Evolutionary conservation across 2,329 filamentous ascomycete genomes (phyloP), one percentile per base, ranked within the genome.

Genomic region (Curvularia spicifera): DNA sequence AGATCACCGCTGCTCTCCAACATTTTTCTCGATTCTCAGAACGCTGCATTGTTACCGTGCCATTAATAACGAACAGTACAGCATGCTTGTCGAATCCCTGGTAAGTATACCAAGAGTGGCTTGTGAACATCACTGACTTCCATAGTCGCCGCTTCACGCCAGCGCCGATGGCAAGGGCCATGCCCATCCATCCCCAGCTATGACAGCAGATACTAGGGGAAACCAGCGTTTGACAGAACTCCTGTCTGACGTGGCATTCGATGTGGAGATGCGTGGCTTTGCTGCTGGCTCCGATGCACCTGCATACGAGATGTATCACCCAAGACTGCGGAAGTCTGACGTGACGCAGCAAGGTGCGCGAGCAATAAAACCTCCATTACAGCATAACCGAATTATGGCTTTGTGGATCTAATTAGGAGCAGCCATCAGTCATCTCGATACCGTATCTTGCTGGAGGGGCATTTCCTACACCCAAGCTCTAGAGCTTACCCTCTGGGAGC

Each of bases 401-500:
- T 22, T 12, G 7, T 26, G 20, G 6, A 18, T 49, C 63, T 61
- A 35, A 53, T 26, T n/a, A 10, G 15, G 5, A 50, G 53, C 53
- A 47, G 53, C 53, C 4, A 53, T 71, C 47, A 69, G 64, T 28
- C 71, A 76, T 54, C 65, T 77, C 26, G 76, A 78, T 51, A 59
- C 72, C 5, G 59, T 73, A 2, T 69, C 71, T 6, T 76, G 69
- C 44, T 78, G 77, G 77, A 78, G 72, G 56, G 66, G 68, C 5
- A 48, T 78, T 3, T 70, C 69, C 3, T 51, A 59, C 12, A 20
- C 57, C 5, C 71, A 74, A 51, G 71, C 71, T 28, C 22, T 51
- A 9, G 76, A 78, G 53, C 55, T 78, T 42, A 29, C 49, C 2
- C 60, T 67, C 31, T 78, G 75, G 76, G 72, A 78, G 39, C 57